A percentile compares a stretch with the other conserved stretches of the same genome.
Evolutionary conservation across 78 protist species (phyloP).

Genomic region (Fonticula alba): DNA sequence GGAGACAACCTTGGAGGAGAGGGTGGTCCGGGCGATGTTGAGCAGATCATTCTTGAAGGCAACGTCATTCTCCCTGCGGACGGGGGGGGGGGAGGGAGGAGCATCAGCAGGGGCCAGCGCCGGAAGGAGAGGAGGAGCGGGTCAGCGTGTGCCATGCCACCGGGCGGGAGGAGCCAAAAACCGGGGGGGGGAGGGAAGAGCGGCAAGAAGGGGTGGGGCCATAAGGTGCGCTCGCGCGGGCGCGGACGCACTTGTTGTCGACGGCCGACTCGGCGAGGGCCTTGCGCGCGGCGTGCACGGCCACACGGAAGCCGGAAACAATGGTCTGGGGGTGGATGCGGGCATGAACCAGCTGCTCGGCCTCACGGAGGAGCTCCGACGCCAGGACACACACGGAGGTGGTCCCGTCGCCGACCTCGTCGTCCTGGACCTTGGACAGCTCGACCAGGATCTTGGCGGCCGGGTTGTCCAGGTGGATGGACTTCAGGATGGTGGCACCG

Average conservation of each 20-base stretch:
- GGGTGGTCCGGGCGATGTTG: constrained; percentile 91
- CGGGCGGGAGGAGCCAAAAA: too few relatives aligned
- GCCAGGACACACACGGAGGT: constrained; percentile 88
- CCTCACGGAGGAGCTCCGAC: constrained; percentile 93
- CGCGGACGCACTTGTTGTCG: constrained; percentile 12
- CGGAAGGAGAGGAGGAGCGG: too few relatives aligned
- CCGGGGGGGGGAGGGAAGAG: too few relatives aligned
- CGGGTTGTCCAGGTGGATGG: constrained; percentile 76
- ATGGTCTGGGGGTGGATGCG: constrained; percentile 93
- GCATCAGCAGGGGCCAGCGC: too few relatives aligned
- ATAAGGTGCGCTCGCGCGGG: too few relatives aligned
- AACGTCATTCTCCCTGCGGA: constrained; percentile 1
- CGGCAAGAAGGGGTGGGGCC: too few relatives aligned
- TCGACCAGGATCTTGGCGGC: constrained; percentile 86
- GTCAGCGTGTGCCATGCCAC: too few relatives aligned
- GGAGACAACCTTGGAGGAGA: constrained; percentile 58
- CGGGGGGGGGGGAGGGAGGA: too few relatives aligned
- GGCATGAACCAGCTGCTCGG: constrained; percentile 71
- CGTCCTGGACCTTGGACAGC: constrained; percentile 85
- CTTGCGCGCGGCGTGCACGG: constrained; percentile 56
- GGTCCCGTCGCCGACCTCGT: constrained; percentile 98
- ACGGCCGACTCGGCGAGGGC: constrained; percentile 45
- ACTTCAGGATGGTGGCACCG: constrained; percentile 97
- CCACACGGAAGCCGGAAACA: constrained; percentile 57
- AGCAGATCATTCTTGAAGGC: constrained; percentile 53